These are phyloP conservation scores for Pseudotsuga menziesii DNA, from an alignment of 75 land plant genomes.

Conservation along the genomic window DNA sequence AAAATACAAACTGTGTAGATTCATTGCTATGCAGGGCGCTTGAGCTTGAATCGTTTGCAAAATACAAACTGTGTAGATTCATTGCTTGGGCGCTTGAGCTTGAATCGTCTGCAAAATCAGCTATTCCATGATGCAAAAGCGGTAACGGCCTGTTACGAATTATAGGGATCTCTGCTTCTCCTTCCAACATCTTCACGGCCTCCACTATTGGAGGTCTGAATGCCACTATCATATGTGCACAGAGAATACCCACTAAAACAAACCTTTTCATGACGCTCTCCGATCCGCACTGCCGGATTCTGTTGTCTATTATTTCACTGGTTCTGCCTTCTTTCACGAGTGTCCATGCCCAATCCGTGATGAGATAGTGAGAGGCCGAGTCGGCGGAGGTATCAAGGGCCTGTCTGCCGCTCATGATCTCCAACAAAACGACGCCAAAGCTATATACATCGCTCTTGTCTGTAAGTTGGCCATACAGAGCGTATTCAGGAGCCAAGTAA, in stretches of 20 bases:
- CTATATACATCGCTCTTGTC: conserved; percentile 34
- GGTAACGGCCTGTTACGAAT: background rate
- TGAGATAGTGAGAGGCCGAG: background rate
- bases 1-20: no score
- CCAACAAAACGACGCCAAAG: conserved; percentile 36
- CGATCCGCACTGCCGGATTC: conserved; percentile 17
- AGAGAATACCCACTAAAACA: conserved; percentile 35
- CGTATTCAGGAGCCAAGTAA: conserved; percentile 35
- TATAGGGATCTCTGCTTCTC: conserved; percentile 9
- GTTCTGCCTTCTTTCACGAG: conserved; percentile 23
- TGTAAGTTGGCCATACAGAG: conserved; percentile 16
- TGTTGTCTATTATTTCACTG: conserved; percentile 19
- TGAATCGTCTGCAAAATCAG: no score
- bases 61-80: no score
- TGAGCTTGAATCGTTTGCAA: no score
- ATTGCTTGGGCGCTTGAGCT: no score
- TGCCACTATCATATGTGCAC: conserved; percentile 30
- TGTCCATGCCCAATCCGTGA: conserved; percentile 38
- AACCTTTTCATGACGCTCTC: conserved; percentile 25
- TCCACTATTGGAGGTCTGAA: conserved; percentile 28
- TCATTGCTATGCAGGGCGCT: no score
- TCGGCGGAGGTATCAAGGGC: conserved; percentile 16
- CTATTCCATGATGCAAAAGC: background rate
- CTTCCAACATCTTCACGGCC: conserved; percentile 29
- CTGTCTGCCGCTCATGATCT: conserved; percentile 26